Base-by-base conservation (phyloP, 108 stramenopile species). In the Phaeodactylum tricornutum region DNA sequence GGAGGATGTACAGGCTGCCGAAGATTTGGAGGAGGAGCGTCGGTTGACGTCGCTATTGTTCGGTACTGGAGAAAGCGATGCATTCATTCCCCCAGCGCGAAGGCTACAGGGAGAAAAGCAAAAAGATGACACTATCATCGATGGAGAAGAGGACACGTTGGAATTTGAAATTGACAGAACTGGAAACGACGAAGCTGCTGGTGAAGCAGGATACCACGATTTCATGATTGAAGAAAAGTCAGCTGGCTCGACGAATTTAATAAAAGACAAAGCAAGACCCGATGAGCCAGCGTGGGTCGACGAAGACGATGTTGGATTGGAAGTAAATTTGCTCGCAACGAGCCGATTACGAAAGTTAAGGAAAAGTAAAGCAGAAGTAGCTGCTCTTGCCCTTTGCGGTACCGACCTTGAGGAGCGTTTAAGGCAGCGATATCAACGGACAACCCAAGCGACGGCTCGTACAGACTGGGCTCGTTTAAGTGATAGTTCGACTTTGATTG, bases 281-380 rank as follows among this genome's bases (percentile, higher is more conserved):
- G 52, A 42, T 44, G 52, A 30, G 3, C 54, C 67, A 0, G 61
- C 54, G 7, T 77, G 76, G 76, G 53, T 52, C 4, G 76, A 77
- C 48, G 50, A 56, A 4, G 76, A 77, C 35, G 67, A 72, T 64
- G 53, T 19, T 8, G 48, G 57, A 2, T 17, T 60, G 2, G 43
- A 41, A 49, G 29, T 58, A 0, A 40, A 44, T 30, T 47, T 71
- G 32, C 38, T 47, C 30, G 67, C 70, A 33, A 63, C 65, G 3
- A 62, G 64, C 56, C 75, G 81, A 29, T 47, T 85, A 29, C 62
- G 63, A 63, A 89, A 89, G 44, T 61, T 89, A 22, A 78, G 81
- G 17, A 50, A 57, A n/a, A 57, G 62, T 9, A 59, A 62, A 19
- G 61, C 59, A 29, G 75, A 81, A 52, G 49, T 61, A 3, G 66